Evolutionary conservation across 2,329 filamentous ascomycete species (phyloP).

Genomic region (Aspergillus aculeatus): DNA sequence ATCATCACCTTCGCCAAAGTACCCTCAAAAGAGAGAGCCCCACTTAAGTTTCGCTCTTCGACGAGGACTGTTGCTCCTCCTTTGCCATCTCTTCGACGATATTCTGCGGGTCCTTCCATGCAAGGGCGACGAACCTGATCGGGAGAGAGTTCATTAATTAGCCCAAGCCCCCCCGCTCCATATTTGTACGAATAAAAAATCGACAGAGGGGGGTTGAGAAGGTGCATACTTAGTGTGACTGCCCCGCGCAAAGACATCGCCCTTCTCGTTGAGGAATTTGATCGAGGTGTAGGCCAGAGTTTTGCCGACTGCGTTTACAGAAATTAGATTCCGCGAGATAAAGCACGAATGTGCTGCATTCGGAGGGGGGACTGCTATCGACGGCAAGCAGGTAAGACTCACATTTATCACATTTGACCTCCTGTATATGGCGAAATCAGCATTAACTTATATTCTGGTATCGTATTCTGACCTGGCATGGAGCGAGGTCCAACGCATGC

Average conservation of each 20-base stretch:
- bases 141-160: too few species aligned
- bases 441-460: background rate
- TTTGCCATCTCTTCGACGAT: slow-evolving; percentile 54
- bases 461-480: too few species aligned
- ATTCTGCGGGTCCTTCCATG: slow-evolving; percentile 63
- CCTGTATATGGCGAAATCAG: slow-evolving; percentile 35
- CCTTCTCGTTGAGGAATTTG: slow-evolving; percentile 58
- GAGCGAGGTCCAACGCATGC: too few species aligned
- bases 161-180: too few species aligned
- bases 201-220: too few species aligned
- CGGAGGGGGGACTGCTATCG: too few species aligned
- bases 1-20: too few species aligned
- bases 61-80: background rate
- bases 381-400: slow-evolving; percentile 20
- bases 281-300: slow-evolving; percentile 64
- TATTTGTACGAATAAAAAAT: too few species aligned
- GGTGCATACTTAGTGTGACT: slow-evolving; percentile 63
- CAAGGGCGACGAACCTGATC: slow-evolving; percentile 55
- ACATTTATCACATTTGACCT: slow-evolving; percentile 67
- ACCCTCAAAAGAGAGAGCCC: background rate
- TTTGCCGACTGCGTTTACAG: slow-evolving; percentile 55
- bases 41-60: background rate
- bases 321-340: too few species aligned
- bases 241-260: slow-evolving; percentile 62
- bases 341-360: too few species aligned